Percentiles rank a stretch among this genome's conserved stretches.
phyloP scores from a whole-genome alignment of 495 filamentous ascomycete species.

The Pyrenula massariospora region DNA sequence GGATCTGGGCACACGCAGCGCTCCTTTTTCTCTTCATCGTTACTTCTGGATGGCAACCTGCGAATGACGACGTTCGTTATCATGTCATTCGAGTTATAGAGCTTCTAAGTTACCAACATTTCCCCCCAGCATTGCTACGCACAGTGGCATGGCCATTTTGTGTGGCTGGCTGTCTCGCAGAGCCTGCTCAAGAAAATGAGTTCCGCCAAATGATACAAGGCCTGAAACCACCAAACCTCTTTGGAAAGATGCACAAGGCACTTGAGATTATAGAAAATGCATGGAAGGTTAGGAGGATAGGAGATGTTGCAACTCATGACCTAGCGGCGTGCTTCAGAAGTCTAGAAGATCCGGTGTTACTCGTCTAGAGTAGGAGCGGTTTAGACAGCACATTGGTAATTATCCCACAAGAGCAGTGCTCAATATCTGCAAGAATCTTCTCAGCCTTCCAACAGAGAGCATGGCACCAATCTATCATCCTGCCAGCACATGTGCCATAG shows the following conservation, averaged over 20 bases:
- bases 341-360: conserved; percentile 21
- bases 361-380: conserved; percentile 18
- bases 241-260: conserved; percentile 14
- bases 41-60: conserved; percentile 21
- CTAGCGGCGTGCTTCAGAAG: conserved; percentile 25
- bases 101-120: conserved; percentile 11
- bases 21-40: conserved; percentile 17
- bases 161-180: conserved; percentile 18
- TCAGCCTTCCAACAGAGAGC: background rate
- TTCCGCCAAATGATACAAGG: conserved; percentile 10
- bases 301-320: conserved; percentile 19
- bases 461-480: background rate
- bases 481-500: background rate
- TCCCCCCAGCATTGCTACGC: conserved; percentile 13
- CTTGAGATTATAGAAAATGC: conserved; percentile 17
- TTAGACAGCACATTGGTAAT: background rate
- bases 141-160: conserved; percentile 21
- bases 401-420: background rate
- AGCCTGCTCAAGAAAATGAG: conserved; percentile 10
- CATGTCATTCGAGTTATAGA: conserved; percentile 15
- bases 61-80: conserved; percentile 15
- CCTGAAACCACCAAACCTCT: conserved; percentile 10
- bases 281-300: conserved; percentile 10
- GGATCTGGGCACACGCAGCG: conserved; percentile 21
- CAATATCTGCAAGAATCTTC: background rate